These are phyloP conservation scores for Carex pumila DNA, from an alignment of 176 grass and related monocot genomes.

Conservation along the genomic window DNA sequence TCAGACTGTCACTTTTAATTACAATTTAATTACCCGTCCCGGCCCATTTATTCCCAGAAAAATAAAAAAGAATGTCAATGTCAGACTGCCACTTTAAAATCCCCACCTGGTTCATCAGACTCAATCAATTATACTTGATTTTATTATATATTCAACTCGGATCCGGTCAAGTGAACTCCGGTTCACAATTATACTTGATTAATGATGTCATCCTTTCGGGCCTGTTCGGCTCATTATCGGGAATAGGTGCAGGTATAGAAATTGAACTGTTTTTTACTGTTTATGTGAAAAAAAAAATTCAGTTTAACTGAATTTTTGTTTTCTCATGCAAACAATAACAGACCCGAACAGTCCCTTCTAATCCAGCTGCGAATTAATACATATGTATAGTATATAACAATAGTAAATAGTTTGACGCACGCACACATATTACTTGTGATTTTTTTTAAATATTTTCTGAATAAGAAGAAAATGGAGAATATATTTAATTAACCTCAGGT, in stretches of 20 bases:
- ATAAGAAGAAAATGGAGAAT: neutral
- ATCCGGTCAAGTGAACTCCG: neutral
- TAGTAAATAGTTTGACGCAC: no score
- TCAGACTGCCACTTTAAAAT: constrained; percentile 14
- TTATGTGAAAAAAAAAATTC: no score
- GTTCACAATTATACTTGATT: neutral
- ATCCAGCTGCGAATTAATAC: no score
- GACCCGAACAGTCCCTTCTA: no score
- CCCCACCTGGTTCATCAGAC: constrained; percentile 4
- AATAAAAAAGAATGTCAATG: constrained; percentile 5
- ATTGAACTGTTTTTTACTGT: no score
- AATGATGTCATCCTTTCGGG: neutral
- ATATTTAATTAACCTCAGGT: no score
- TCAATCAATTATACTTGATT: neutral
- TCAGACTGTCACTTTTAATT: neutral
- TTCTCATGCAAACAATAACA: no score
- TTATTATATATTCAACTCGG: neutral
- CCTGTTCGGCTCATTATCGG: no score
- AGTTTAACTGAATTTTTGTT: no score
- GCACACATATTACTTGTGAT: neutral
- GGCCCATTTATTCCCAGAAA: neutral
- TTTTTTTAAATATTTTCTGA: neutral
- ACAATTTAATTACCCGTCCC: neutral
- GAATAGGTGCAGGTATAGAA: no score
- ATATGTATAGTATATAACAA: no score